Evolutionary conservation across 352 stramenopile genomes (phyloP).

Genomic region (Phytophthora sp.): DNA sequence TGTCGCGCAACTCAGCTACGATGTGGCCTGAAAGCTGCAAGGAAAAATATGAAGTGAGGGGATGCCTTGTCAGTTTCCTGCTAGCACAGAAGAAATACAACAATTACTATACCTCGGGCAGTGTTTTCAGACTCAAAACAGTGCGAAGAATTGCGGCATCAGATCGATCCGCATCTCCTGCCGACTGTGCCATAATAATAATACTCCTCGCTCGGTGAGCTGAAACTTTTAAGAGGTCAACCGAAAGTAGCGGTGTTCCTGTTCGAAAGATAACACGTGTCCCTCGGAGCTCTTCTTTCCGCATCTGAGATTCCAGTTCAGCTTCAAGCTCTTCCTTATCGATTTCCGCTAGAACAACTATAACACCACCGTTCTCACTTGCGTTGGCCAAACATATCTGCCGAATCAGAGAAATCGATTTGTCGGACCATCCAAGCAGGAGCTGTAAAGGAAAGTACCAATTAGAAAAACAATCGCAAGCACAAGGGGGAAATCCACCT

Average conservation of each 20-base stretch:
- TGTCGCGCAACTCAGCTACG: constrained; percentile 87
- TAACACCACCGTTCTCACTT: constrained; percentile 79
- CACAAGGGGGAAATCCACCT: constrained; percentile 2
- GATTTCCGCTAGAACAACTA: constrained; percentile 79
- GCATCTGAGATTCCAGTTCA: constrained; percentile 65
- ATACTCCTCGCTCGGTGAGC: constrained; percentile 78
- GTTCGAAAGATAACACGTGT: constrained; percentile 85
- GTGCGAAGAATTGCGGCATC: constrained; percentile 81
- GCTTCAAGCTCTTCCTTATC: constrained; percentile 85
- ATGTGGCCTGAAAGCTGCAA: constrained; percentile 72
- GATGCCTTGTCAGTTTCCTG: background rate
- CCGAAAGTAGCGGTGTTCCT: constrained; percentile 78
- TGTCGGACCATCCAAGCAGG: constrained; percentile 89
- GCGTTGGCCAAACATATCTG: constrained; percentile 90
- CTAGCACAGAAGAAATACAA: background rate
- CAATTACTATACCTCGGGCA: constrained; percentile 47
- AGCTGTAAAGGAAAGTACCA: constrained; percentile 37
- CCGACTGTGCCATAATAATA: constrained; percentile 81
- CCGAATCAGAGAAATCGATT: constrained; percentile 84
- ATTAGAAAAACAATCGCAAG: background rate
- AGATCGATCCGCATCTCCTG: constrained; percentile 80
- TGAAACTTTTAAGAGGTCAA: constrained; percentile 83
- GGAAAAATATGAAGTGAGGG: background rate
- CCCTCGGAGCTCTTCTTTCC: constrained; percentile 61
- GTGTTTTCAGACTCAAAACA: constrained; percentile 81